Evolutionary conservation across 108 stramenopile genomes (phyloP), one percentile per base, ranked within the genome.

Genomic region (Chaetoceros tenuissimus): DNA sequence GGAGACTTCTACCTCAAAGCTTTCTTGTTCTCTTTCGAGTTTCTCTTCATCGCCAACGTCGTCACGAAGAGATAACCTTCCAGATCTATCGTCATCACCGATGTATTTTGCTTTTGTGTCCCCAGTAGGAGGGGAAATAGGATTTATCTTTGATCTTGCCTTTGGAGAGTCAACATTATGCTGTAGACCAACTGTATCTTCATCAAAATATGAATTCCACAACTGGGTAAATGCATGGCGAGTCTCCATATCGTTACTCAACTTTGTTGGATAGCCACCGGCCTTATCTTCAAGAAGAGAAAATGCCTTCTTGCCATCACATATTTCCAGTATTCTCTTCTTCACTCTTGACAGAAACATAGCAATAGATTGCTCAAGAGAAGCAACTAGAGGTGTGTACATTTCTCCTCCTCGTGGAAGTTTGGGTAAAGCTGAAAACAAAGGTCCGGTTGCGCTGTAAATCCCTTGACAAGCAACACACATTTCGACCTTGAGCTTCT

Each of bases 261-360:
- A 73, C 3, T 70, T 47, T 24, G 72, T 66, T 13, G 46, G 29
- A 46, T 50, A 58, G 31, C 64, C 64, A 1, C 60, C 43, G 0
- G 56, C 48, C 48, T 72, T 62, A 59, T 81, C 85, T 63, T 77
- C 67, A 24, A 91, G 59, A 0, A 91, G 51, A 28, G 57, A 60
- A 29, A 81, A 66, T 20, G 85, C 89, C 3, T 69, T 75, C 66
- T 91, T 87, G 46, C 72, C 74, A 24, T 68, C 57, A 28, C 84
- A 81, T 8, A 91, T 50, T 43, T 82, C 55, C 1, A 66, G 48
- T 7, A 89, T 77, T 53, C 85, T 75, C 46, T 78, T 77, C 59
- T 91, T 91, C 54, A 87, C 81, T 17, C 89, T 81, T 2, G 85
- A 85, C 48, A 82, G 85, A 63, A 93, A 93, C n/a, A 87, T 93